Evolutionary conservation across 257 asterid genomes (phyloP), one percentile per base, ranked within the genome.

Genomic region (Fraxinus cuspidata): DNA sequence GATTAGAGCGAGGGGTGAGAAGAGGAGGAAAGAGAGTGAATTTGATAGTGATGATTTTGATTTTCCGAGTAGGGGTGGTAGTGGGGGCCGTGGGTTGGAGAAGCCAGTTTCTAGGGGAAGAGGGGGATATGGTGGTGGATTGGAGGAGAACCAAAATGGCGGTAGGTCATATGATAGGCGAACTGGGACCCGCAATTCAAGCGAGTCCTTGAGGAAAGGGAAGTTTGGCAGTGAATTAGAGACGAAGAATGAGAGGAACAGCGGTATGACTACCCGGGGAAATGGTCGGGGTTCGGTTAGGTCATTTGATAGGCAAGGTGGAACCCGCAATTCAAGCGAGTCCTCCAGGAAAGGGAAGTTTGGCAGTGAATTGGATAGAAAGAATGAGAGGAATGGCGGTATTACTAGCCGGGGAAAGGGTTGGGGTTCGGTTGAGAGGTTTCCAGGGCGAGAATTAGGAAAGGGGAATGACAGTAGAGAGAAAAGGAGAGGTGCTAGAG

Each of bases 1-100:
- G 71, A 66, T 78, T 34, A 76, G 88, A 32, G 91, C 75, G 72
- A 79, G 83, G 34, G 77, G 77, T 76, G 92, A 87, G 86, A 87
- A 80, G 84, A 82, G 89, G 74, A 81, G 91, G n/a, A 63, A 63
- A 71, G 90, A 84, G 67, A 37, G 74, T 34, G 88, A 69, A 1
- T 49, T 70, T 60, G 82, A 78, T 72, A 74, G 23, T 9, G 84
- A 77, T 9, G 88, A 84, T 42, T 86, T 78, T 29, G 67, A 44
- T 11, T 67, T 5, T 6, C 58, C 76, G 2, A 25, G 74, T 13
- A 60, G 80, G 70, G 75, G 83, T n/a, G 75, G 72, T 70, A 76
- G 74, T 70, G 78, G 74, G 9, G 68, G 80, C 31, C 65, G 71
- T 3, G 72, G 74, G 19, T 15, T 64, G 47, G 29, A 68, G 31